Evolutionary conservation across 2,329 filamentous ascomycete genomes (phyloP), one percentile per base, ranked within the genome.

Genomic region (Aspergillus phoenicis): DNA sequence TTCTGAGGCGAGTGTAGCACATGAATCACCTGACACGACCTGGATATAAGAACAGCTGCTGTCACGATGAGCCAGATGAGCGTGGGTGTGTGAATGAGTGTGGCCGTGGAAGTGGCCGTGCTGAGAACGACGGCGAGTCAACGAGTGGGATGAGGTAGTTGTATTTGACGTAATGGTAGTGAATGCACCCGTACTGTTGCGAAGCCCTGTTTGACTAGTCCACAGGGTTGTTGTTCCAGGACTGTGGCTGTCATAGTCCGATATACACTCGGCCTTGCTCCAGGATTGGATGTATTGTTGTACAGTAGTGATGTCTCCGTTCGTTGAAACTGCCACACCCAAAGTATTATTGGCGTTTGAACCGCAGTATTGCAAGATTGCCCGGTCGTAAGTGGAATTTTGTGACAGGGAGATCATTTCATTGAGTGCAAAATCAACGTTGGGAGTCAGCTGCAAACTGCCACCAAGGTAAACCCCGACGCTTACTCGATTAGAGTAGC

Each of bases 11-110:
- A 82, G 67, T 0, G 71, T 60, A 0, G 61, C 68, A 45, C 81
- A 82, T 45, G 68, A 64, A 51, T 81, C 77, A 1, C 75, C 76
- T 0, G 68, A 66, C 1, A 66, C 64, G 5, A 80, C 77, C 38
- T 76, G 15, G 3, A 58, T 15, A 17, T 41, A 24, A 11, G 36
- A 26, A 26, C 33, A 59, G 20, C 22, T 53, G 26, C 28, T 28
- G 28, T 28, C 28, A 28, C 28, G 28, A 8, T 28, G 28, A 28
- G 28, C 28, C 28, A 28, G 28, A 28, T 28, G 28, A 28, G 7
- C 8, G 28, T 28, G 28, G 28, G 28, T 28, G 28, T 30, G 49
- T 8, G 11, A 30, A n/a, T 52, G 49, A 5, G 8, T 24, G 8
- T 13, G n/a, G 30, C n/a, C 8, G 8, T 33, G 33, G 28, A 15